Evolutionary conservation across 768 basidiomycete genomes (phyloP).

Genomic region (Amanita brunnescens): DNA sequence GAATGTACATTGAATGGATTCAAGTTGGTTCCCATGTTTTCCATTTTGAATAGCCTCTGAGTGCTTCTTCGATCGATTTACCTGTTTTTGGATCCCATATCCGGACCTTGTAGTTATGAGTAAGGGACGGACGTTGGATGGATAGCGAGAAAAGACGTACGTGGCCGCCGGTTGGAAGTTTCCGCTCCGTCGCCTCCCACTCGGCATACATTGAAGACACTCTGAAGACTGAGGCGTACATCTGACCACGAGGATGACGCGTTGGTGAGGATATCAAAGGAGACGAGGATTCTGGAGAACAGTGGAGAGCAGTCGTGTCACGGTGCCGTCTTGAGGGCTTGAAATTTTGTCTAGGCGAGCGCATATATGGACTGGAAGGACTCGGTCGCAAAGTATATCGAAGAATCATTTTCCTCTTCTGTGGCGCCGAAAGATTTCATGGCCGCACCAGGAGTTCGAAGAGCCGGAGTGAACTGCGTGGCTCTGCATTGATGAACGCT

Average conservation of each 20-base stretch:
- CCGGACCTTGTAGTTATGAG: slow-evolving; percentile 34
- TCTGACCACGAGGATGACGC: no score
- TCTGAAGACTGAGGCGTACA: no score
- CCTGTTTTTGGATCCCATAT: slow-evolving; percentile 94
- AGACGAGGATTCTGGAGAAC: slow-evolving; percentile 4
- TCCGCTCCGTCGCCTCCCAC: slow-evolving; percentile 91
- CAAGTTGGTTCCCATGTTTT: slow-evolving; percentile 98
- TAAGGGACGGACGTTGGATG: no score
- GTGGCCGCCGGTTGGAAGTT: slow-evolving; percentile 88
- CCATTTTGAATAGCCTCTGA: slow-evolving; percentile 95
- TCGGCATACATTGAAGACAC: slow-evolving; percentile 97
- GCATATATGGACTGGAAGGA: slow-evolving; percentile 5
- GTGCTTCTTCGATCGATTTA: slow-evolving; percentile 76
- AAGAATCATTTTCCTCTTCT: background rate
- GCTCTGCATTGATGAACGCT: no score
- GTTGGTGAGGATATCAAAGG: background rate
- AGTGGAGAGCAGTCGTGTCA: background rate
- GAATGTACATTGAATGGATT: slow-evolving; percentile 76
- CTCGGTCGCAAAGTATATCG: background rate
- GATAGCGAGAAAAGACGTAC: slow-evolving; percentile 17
- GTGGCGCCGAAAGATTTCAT: background rate
- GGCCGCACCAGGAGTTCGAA: background rate
- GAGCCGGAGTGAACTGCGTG: slow-evolving; percentile 1
- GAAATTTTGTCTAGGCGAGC: background rate
- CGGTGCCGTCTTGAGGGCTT: background rate